These are phyloP conservation scores for Protomyces inouyei DNA, from an alignment of 1,139 yeast species.

Conservation along the genomic window DNA sequence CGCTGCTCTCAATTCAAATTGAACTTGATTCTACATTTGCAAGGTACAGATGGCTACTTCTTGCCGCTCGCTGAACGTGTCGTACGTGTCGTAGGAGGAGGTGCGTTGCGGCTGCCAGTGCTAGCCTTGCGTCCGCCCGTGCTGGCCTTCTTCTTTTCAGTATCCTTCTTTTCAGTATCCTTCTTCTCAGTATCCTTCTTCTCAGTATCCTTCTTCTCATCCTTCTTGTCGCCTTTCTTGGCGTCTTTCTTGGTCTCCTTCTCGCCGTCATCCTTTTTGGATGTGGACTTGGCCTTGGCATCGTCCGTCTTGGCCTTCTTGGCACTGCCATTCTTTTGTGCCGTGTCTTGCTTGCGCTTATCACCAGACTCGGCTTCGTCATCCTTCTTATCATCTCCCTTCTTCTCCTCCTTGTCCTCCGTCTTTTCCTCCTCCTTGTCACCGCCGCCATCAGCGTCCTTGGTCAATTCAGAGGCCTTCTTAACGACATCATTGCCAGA, in stretches of 20 bases:
- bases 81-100: constrained; percentile 21
- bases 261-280: background rate
- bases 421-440: background rate
- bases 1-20: background rate
- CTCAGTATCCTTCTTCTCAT: constrained; percentile 4
- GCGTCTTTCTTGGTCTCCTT: background rate
- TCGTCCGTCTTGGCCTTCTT: constrained; percentile 2
- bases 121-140: background rate
- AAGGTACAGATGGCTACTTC: background rate
- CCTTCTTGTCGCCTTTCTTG: background rate
- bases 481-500: constrained; percentile 25
- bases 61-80: constrained; percentile 20
- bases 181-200: background rate
- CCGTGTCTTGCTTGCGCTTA: background rate
- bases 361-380: background rate
- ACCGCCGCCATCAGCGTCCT: constrained; percentile 21
- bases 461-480: constrained; percentile 22
- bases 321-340: background rate
- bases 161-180: constrained; percentile 3
- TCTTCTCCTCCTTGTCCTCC: background rate
- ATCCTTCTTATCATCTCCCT: constrained; percentile 3
- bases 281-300: background rate
- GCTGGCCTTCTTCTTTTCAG: constrained; percentile 7
- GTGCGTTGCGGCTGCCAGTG: background rate
- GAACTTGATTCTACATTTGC: too few species aligned